Conservation (phyloP, 352 stramenopile species). For the Pythium utonaiense region DNA sequence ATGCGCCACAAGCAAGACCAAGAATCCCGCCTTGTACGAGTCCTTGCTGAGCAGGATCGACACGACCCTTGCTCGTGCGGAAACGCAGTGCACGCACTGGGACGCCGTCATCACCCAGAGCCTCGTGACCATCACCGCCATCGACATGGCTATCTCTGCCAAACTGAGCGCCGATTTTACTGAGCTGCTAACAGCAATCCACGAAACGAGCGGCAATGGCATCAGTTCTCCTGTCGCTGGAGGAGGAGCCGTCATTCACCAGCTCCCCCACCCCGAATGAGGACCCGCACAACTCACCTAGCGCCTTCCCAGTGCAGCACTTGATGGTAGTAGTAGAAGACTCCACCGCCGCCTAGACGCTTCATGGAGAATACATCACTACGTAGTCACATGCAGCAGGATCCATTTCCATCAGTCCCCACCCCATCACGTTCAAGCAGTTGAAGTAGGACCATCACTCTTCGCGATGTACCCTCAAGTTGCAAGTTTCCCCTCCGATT, state of each 20-base stretch:
- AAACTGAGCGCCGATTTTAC: neutral
- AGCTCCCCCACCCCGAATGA: neutral
- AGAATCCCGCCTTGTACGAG: neutral
- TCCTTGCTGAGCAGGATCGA: neutral
- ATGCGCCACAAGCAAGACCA: neutral
- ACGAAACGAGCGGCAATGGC: neutral
- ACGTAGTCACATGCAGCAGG: too few relatives aligned
- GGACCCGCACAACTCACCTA: too few relatives aligned
- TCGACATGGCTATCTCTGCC: neutral
- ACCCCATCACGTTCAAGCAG: neutral
- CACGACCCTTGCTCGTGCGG: neutral
- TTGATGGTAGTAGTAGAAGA: too few relatives aligned
- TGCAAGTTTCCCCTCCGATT: constrained; percentile 25
- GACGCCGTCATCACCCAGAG: neutral
- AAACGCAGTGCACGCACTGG: neutral
- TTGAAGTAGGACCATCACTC: neutral
- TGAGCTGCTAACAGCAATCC: neutral
- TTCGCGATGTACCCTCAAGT: neutral
- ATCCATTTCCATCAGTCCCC: too few relatives aligned
- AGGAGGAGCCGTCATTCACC: neutral
- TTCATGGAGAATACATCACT: too few relatives aligned
- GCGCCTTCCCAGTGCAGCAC: too few relatives aligned
- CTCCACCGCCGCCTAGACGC: too few relatives aligned
- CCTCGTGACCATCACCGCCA: neutral
- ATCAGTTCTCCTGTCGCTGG: too few relatives aligned